These are phyloP conservation scores for Sesbania bispinosa DNA, from an alignment of 306 rosid genomes.

Conservation along the genomic window DNA sequence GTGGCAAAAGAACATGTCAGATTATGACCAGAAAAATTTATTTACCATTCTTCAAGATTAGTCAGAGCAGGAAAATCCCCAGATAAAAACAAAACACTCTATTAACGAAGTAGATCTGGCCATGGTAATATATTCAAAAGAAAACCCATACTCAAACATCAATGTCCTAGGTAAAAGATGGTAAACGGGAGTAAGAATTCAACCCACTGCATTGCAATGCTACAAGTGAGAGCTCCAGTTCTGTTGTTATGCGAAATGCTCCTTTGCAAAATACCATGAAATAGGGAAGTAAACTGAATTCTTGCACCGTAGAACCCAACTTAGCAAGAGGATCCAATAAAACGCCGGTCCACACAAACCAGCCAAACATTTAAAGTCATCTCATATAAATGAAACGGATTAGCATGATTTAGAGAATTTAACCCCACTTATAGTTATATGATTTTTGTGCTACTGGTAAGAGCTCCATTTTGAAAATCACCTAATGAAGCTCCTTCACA, in stretches of 20 bases:
- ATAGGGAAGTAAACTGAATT: conserved; percentile 35
- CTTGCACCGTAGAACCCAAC: conserved; percentile 43
- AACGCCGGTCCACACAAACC: conserved; percentile 36
- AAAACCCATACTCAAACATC: conserved; percentile 38
- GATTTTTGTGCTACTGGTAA: conserved; percentile 45
- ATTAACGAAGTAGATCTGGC: conserved; percentile 34
- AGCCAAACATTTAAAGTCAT: conserved; percentile 39
- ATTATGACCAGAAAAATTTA: conserved; percentile 71
- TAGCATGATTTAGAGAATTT: conserved; percentile 37
- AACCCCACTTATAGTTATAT: conserved; percentile 45
- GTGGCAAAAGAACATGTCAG: conserved; percentile 77
- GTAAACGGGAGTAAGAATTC: conserved; percentile 42
- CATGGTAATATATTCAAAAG: conserved; percentile 34
- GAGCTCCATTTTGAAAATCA: conserved; percentile 47
- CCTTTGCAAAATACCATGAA: conserved; percentile 47
- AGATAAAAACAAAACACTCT: conserved; percentile 32
- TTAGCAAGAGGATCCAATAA: conserved; percentile 44
- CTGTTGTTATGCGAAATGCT: conserved; percentile 37
- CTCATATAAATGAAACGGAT: conserved; percentile 40
- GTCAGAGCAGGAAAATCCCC: conserved; percentile 37
- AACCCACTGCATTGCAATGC: conserved; percentile 56
- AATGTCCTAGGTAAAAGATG: conserved; percentile 31
- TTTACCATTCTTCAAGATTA: conserved; percentile 67
- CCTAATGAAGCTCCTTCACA: conserved; percentile 43
- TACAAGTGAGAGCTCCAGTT: conserved; percentile 50